Evolutionary conservation across 345 rosid genomes (phyloP).

Genomic region (Linum tenue): DNA sequence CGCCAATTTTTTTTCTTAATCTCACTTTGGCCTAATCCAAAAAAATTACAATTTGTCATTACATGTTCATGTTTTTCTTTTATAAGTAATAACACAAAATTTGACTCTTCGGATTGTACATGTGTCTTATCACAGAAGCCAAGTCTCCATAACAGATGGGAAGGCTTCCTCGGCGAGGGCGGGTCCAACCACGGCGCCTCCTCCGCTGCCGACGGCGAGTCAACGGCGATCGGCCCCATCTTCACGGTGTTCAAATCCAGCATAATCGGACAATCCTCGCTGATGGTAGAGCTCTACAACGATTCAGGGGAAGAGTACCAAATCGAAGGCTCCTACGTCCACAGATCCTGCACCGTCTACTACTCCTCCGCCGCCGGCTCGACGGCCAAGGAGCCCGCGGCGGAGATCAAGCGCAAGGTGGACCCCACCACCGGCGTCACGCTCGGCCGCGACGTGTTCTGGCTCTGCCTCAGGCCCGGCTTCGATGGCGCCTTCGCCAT

Average conservation of each 20-base stretch:
- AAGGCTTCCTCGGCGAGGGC: conserved; percentile 36
- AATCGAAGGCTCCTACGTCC: conserved; percentile 67
- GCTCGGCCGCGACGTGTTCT: conserved; percentile 7
- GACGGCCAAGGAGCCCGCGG: conserved; percentile 38
- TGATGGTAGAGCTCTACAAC: conserved; percentile 35
- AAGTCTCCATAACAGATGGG: conserved; percentile 53
- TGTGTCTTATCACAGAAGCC: conserved; percentile 23
- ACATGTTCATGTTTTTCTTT: too few species aligned
- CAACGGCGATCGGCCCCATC: conserved; percentile 12
- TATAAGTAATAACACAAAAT: neutral
- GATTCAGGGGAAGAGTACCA: conserved; percentile 55
- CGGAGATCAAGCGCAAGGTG: conserved; percentile 35
- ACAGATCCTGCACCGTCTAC: conserved; percentile 42
- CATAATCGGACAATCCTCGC: conserved; percentile 35
- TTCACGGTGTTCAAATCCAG: conserved; percentile 37
- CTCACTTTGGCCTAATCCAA: too few species aligned
- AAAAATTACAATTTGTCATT: too few species aligned
- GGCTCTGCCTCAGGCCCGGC: conserved; percentile 1
- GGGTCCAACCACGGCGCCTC: conserved; percentile 13
- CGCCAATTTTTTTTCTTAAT: too few species aligned
- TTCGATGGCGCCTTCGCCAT: conserved; percentile 8
- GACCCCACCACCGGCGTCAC: conserved; percentile 1
- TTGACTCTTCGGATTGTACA: neutral
- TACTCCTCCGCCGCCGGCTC: conserved; percentile 12
- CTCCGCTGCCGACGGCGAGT: neutral